Base-by-base conservation (phyloP, 257 asterid species). In the Mentha longifolia region DNA sequence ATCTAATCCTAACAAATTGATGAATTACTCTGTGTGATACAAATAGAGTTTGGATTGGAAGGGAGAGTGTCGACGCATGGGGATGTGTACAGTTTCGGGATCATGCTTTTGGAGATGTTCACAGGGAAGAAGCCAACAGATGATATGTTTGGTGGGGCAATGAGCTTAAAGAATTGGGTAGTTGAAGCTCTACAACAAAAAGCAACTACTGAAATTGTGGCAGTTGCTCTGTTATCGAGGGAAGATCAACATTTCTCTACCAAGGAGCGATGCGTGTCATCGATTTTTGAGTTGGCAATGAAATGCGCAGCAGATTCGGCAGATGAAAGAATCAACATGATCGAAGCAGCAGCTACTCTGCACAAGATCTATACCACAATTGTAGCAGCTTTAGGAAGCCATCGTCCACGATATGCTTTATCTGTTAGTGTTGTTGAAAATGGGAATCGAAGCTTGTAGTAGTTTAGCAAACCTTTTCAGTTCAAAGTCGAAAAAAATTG, bases 31-130 rank as follows among this genome's bases (percentile, higher is more conserved):
- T 2, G 25, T 2, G 25, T 22, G 16, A 25, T 5, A n/a, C 16
- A 1, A 9, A 9, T 4, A 66, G 71, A 66, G 9, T 31, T 47
- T 5, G 71, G 71, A 49, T 25, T 4, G n/a, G 71, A 66, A 66
- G 71, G 71, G 2, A 66, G 25, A 66, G 71, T 49, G 0, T 47
- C 71, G 6, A 66, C 33, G 1, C 15, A n/a, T 0, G 61, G 60
- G 12, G 60, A 66, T 47, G 71, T 66, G 30, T 66, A 31, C 17
- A 66, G 43, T 15, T 65, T 22, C 5, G 58, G 70, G 13, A 45
- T 65, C 22, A 0, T 65, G 43, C 9, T 65, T 19, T 16, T 66
- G 17, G 71, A 66, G 42, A 66, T 66, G 59, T 66, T 66, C 5
- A 66, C 60, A 12, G 4, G 47, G 14, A 66, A 47, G 54, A 66